Percentiles rank a stretch among this genome's conserved stretches.
phyloP scores from a whole-genome alignment of 2,329 filamentous ascomycete species.

The Claviceps maximensis region DNA sequence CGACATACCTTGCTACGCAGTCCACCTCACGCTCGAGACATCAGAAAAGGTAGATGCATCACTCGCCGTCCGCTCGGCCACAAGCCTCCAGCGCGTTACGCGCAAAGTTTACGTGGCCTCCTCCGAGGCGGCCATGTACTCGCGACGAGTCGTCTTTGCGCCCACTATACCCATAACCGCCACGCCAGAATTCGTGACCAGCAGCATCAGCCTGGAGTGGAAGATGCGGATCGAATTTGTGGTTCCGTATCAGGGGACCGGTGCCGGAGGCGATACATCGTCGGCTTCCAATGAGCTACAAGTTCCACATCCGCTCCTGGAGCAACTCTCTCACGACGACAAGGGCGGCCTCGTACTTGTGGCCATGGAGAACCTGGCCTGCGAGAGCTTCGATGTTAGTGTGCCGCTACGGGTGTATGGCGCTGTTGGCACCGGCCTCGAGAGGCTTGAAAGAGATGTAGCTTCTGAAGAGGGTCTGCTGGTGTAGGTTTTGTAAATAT shows the following conservation, averaged over 20 bases:
- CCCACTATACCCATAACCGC: conserved; percentile 72
- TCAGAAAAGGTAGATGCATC: conserved; percentile 69
- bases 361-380: conserved; percentile 62
- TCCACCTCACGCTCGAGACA: conserved; percentile 76
- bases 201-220: conserved; percentile 78
- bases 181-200: conserved; percentile 87
- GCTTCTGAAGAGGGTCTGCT: conserved; percentile 32
- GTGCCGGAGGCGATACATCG: conserved; percentile 7
- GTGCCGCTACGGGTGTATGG: conserved; percentile 76
- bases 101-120: conserved; percentile 65
- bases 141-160: conserved; percentile 64
- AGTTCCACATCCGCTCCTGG: conserved; percentile 44
- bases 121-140: conserved; percentile 73
- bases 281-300: conserved; percentile 9
- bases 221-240: conserved; percentile 86
- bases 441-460: conserved; percentile 42
- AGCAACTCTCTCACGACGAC: conserved; percentile 68
- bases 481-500: conserved; percentile 18
- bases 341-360: conserved; percentile 61
- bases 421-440: conserved; percentile 42
- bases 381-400: conserved; percentile 82
- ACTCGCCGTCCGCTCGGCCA: conserved; percentile 71
- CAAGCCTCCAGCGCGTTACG: conserved; percentile 77
- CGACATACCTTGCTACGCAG: conserved; percentile 70
- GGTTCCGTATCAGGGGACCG: conserved; percentile 43